Conservation (phyloP, 352 stramenopile genomes). For the Halophytophthora batemanensis region DNA sequence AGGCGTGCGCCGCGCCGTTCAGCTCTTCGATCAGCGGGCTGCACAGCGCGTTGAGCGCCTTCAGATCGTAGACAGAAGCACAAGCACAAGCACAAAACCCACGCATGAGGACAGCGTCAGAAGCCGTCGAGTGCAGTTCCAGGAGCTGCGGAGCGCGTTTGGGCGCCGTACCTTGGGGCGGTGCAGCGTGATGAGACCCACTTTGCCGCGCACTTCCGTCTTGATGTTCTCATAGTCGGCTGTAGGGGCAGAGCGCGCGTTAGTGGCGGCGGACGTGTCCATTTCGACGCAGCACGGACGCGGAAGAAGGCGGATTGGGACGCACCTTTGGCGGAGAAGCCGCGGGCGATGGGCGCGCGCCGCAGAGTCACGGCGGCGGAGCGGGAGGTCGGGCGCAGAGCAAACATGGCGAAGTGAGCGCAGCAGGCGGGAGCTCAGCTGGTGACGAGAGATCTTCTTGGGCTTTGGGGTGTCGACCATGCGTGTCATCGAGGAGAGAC, state of each 20-base stretch:
- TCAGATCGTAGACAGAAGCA: too few species aligned
- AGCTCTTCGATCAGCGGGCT: constrained; percentile 94
- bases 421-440: constrained; percentile 15
- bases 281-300: neutral
- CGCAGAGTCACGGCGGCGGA: constrained; percentile 6
- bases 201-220: constrained; percentile 84
- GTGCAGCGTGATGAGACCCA: constrained; percentile 95
- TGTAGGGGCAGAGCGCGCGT: constrained; percentile 11
- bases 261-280: constrained; percentile 1
- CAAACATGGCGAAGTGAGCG: constrained; percentile 35
- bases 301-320: neutral
- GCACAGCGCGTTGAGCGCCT: constrained; percentile 96
- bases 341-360: constrained; percentile 31
- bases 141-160: too few species aligned
- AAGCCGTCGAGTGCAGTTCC: too few species aligned
- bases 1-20: constrained; percentile 89
- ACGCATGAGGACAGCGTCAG: too few species aligned
- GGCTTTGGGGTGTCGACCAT: neutral
- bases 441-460: neutral
- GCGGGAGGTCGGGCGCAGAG: constrained; percentile 31
- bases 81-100: too few species aligned
- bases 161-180: constrained; percentile 82
- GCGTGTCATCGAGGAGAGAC: neutral
- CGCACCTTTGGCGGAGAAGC: constrained; percentile 55
- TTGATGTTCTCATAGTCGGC: constrained; percentile 86